Evolutionary conservation across 2,329 filamentous ascomycete species (phyloP).

Genomic region (Exophiala viscosa): DNA sequence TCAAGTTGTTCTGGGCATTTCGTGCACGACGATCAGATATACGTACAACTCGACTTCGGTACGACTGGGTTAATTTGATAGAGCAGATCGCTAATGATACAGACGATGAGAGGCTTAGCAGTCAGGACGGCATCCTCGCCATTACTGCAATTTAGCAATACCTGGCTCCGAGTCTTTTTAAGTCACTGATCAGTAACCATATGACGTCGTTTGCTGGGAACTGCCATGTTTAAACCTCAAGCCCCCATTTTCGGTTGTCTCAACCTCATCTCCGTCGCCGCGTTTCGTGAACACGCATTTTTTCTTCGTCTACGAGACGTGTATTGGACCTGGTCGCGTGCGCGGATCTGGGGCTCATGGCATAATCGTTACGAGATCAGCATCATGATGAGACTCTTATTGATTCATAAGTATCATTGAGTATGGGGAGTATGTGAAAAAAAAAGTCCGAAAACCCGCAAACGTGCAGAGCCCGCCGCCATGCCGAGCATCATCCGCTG

Average conservation of each 20-base stretch:
- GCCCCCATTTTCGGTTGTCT: constrained; percentile 14
- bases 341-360: constrained; percentile 8
- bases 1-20: background rate
- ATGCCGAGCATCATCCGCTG: constrained; percentile 8
- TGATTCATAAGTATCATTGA: no score
- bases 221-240: background rate
- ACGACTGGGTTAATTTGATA: background rate
- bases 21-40: background rate
- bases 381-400: background rate
- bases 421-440: background rate
- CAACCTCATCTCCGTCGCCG: constrained; percentile 20
- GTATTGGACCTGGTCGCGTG: constrained; percentile 4
- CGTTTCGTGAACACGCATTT: constrained; percentile 6
- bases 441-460: no score
- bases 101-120: background rate
- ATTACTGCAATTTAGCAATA: background rate
- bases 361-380: background rate
- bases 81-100: background rate
- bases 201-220: constrained; percentile 1
- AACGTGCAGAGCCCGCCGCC: background rate
- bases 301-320: constrained; percentile 1
- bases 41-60: background rate
- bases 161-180: no score
- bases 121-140: background rate
- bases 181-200: background rate